Evolutionary conservation across 495 filamentous ascomycete genomes (phyloP).

Genomic region (Aspergillus cavernicola): DNA sequence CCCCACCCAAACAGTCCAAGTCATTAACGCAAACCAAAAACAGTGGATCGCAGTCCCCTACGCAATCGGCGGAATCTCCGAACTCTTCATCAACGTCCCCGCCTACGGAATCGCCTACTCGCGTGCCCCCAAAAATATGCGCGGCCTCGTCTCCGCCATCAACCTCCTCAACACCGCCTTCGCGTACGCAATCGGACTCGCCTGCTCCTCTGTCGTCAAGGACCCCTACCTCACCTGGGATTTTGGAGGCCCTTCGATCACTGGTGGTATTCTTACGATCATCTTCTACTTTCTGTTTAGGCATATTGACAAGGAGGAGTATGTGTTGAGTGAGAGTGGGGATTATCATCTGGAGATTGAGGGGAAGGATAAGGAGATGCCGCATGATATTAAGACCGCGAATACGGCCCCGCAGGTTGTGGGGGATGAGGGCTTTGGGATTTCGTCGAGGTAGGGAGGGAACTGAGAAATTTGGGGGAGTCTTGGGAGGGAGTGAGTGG

Average conservation of each 20-base stretch:
- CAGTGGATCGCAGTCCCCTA: slow-evolving; percentile 9
- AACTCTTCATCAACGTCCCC: slow-evolving; percentile 12
- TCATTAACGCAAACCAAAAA: not conserved
- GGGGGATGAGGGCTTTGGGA: no score
- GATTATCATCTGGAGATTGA: not conserved
- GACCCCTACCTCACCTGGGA: slow-evolving; percentile 4
- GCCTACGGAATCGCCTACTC: slow-evolving; percentile 11
- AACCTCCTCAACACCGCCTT: slow-evolving; percentile 3
- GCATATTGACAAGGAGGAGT: slow-evolving; percentile 8
- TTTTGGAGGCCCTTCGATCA: not conserved
- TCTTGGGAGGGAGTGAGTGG: no score
- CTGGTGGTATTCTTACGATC: not conserved
- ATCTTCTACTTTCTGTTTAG: slow-evolving; percentile 2
- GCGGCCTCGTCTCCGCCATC: slow-evolving; percentile 1
- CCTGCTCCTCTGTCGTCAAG: slow-evolving; percentile 1
- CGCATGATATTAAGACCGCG: no score
- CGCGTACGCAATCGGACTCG: not conserved
- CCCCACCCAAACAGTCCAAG: not conserved
- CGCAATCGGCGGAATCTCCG: slow-evolving; percentile 10
- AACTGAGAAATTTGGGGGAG: no score
- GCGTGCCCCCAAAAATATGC: slow-evolving; percentile 1
- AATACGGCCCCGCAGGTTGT: no score
- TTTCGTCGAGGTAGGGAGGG: no score
- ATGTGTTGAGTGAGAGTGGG: not conserved
- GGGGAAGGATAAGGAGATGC: no score